These are phyloP conservation scores for Neohortaea acidophila DNA, from an alignment of 495 filamentous ascomycete species.

Conservation along the genomic window DNA sequence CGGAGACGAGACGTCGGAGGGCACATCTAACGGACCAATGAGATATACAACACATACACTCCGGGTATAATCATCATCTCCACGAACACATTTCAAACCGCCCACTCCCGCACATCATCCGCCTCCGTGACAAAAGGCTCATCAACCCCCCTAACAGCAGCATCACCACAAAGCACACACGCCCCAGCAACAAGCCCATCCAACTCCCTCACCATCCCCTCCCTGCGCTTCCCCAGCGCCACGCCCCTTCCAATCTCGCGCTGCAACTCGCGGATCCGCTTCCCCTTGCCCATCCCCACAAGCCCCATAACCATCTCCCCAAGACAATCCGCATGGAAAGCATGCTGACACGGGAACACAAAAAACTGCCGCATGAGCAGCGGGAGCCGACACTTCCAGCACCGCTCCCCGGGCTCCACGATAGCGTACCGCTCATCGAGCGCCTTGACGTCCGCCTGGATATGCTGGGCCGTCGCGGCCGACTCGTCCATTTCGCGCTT, in stretches of 20 bases:
- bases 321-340: constrained; percentile 88
- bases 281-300: constrained; percentile 54
- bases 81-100: constrained; percentile 36
- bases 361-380: constrained; percentile 85
- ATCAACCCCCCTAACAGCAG: constrained; percentile 82
- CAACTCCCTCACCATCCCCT: constrained; percentile 73
- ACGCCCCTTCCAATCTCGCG: constrained; percentile 58
- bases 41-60: too few relatives aligned
- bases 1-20: too few relatives aligned
- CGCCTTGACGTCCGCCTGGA: constrained; percentile 67
- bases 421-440: constrained; percentile 86
- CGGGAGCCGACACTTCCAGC: constrained; percentile 72
- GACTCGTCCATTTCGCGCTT: constrained; percentile 93
- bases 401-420: constrained; percentile 89
- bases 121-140: constrained; percentile 66
- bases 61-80: too few relatives aligned
- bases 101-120: constrained; percentile 72
- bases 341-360: constrained; percentile 95
- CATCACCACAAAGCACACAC: constrained; percentile 73
- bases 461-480: constrained; percentile 70
- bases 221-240: constrained; percentile 48
- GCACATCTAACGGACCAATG: too few relatives aligned
- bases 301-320: constrained; percentile 67
- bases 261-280: constrained; percentile 73
- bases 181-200: constrained; percentile 69